Evolutionary conservation across 768 basidiomycete genomes (phyloP), one percentile per base, ranked within the genome.

Genomic region (Termitomyces sp.): DNA sequence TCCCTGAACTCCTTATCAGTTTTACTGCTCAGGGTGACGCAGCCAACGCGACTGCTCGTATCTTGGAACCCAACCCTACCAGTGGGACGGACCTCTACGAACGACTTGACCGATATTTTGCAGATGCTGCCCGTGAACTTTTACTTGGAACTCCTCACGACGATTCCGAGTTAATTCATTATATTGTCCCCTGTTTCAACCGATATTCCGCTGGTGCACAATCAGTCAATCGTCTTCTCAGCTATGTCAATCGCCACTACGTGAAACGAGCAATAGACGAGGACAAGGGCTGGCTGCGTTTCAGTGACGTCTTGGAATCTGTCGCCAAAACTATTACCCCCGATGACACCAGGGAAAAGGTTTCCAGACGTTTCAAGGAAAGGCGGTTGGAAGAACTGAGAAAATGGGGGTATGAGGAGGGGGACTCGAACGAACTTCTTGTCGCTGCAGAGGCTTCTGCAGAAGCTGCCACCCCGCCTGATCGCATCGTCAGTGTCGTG

Each of bases 161-260:
- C 68, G 88, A 89, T 62, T 68, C 79, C 32, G 73, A 76, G 36
- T 78, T 91, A 61, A 70, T 91, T 50, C 80, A 83, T 60, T 90
- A 89, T 70, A 79, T 89, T 61, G 71, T 89, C 29, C 81, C 85
- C 9, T 82, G 79, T 64, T 90, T 88, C 76, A 78, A 80, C 59
- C 86, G 88, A 50, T 91, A 82, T 67, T 77, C 78, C 57, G 75
- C 82, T 40, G 88, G 89, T 45, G 83, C 83, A 3, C 79, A 81
- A 58, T 80, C 86, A 50, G 81, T 86, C 53, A 80, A 86, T 68
- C 82, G 89, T 61, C 80, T 91, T 31, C 76, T 90, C 61, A 89
- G 83, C 72, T 91, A 91, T 64, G 85, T 91, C 58, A 86, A 86
- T 64, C 84, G 88, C 25, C 86, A 88, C 67, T 86, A 86, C 63